Evolutionary conservation across 495 filamentous ascomycete species (phyloP).

Genomic region (Daldinia bambusicola): DNA sequence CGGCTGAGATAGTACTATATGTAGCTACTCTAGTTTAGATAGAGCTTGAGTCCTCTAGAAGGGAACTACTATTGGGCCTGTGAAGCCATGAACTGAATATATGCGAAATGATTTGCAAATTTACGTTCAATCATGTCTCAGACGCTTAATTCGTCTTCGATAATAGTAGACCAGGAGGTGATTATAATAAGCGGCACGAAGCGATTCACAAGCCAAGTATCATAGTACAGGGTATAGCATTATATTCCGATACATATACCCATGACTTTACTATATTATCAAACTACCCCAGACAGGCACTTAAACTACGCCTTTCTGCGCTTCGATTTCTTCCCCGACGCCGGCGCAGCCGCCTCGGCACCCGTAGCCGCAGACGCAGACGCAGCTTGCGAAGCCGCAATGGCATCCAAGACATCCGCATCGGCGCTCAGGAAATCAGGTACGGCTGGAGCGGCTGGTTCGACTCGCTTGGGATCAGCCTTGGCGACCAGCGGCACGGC

Average conservation of each 20-base stretch:
- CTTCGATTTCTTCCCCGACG: conserved; percentile 53
- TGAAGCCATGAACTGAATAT: background rate
- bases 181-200: background rate
- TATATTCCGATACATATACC: conserved; percentile 22
- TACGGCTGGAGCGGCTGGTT: conserved; percentile 14
- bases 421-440: conserved; percentile 48
- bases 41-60: background rate
- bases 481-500: conserved; percentile 73
- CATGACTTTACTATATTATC: conserved; percentile 7
- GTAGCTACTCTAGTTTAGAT: background rate
- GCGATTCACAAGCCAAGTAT: background rate
- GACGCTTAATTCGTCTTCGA: background rate
- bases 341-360: conserved; percentile 18
- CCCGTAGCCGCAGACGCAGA: conserved; percentile 34
- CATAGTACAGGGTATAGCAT: too few relatives aligned
- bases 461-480: conserved; percentile 69
- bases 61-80: background rate
- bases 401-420: conserved; percentile 54
- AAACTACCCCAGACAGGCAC: background rate
- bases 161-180: background rate
- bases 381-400: conserved; percentile 49
- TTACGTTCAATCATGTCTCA: background rate
- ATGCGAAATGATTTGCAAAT: background rate
- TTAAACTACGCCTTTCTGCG: conserved; percentile 55
- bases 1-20: background rate